Evolutionary conservation across 352 stramenopile species (phyloP).

Genomic region (Phytophthora brassicae): DNA sequence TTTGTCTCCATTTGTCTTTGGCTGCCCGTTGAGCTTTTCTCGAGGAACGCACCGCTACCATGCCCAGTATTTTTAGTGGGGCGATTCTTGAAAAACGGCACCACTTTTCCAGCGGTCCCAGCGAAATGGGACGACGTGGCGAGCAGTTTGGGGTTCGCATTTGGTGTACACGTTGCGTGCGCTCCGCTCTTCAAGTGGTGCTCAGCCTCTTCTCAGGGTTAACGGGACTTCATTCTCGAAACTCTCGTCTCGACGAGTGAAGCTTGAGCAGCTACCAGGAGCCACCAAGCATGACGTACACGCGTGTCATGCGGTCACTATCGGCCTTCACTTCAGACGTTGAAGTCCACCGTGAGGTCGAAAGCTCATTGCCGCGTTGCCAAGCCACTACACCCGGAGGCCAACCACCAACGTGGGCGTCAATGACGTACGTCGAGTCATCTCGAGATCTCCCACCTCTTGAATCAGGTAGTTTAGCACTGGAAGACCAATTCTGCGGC

Average conservation of each 20-base stretch:
- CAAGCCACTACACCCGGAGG: slow-evolving; percentile 12
- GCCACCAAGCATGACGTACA: slow-evolving; percentile 19
- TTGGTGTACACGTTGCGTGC: slow-evolving; percentile 22
- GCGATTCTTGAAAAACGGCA: slow-evolving; percentile 29
- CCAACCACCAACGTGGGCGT: slow-evolving; percentile 29
- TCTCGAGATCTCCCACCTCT: slow-evolving; percentile 43
- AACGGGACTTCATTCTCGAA: slow-evolving; percentile 31
- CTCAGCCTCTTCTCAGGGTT: slow-evolving; percentile 14
- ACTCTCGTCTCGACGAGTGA: slow-evolving; percentile 23
- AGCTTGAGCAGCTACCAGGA: slow-evolving; percentile 19
- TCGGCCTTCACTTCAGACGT: slow-evolving; percentile 24
- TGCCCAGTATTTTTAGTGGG: slow-evolving; percentile 32
- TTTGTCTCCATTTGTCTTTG: slow-evolving; percentile 5
- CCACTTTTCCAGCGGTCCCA: slow-evolving; percentile 25
- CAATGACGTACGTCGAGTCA: slow-evolving; percentile 34
- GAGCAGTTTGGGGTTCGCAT: slow-evolving; percentile 17
- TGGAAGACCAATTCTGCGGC: slow-evolving; percentile 78
- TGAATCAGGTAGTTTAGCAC: slow-evolving; percentile 39
- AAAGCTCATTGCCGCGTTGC: slow-evolving; percentile 21
- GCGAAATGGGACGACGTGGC: slow-evolving; percentile 30
- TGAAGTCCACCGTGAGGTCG: slow-evolving; percentile 24
- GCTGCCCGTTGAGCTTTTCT: slow-evolving; percentile 13
- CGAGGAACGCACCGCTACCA: slow-evolving; percentile 9
- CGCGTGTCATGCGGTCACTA: slow-evolving; percentile 1
- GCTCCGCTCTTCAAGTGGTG: not conserved